These are phyloP conservation scores for Oryza longistaminata DNA, from an alignment of 176 grass and related monocot genomes.

Conservation along the genomic window DNA sequence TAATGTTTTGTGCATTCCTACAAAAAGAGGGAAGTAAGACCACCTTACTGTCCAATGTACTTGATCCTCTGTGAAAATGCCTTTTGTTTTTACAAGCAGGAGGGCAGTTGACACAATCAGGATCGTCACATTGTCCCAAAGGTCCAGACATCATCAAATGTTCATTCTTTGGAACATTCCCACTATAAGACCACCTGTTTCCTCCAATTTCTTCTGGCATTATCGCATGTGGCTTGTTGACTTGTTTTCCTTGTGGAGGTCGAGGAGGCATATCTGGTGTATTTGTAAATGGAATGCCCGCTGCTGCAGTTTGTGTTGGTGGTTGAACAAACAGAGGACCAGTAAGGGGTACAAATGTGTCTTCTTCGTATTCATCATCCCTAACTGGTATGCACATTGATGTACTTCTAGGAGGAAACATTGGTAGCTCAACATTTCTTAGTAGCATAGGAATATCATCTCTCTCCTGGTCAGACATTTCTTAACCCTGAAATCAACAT, in stretches of 20 bases:
- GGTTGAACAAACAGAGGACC: conserved; percentile 60
- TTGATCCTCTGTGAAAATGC: conserved; percentile 44
- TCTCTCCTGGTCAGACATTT: conserved; percentile 74
- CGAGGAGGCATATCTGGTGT: conserved; percentile 45
- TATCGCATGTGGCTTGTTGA: conserved; percentile 51
- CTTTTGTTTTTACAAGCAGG: conserved; percentile 77
- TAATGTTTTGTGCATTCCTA: not conserved
- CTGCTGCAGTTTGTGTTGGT: conserved; percentile 38
- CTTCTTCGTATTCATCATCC: conserved; percentile 53
- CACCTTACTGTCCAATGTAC: conserved; percentile 77
- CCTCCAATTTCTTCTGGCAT: conserved; percentile 54
- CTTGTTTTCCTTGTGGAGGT: conserved; percentile 41
- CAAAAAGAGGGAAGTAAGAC: not conserved
- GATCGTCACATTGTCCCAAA: conserved; percentile 83
- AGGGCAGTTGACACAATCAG: conserved; percentile 86
- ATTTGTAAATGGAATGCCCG: conserved; percentile 37
- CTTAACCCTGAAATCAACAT: conserved; percentile 35
- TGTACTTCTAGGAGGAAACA: conserved; percentile 66
- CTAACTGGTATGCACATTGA: conserved; percentile 83
- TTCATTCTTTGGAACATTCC: conserved; percentile 60
- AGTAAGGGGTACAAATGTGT: conserved; percentile 60
- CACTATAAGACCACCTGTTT: conserved; percentile 48
- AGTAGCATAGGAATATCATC: conserved; percentile 71
- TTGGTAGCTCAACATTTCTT: conserved; percentile 66
- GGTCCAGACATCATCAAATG: conserved; percentile 90